Conservation (phyloP, 2,329 filamentous ascomycete species). For the Aureobasidium namibiae region DNA sequence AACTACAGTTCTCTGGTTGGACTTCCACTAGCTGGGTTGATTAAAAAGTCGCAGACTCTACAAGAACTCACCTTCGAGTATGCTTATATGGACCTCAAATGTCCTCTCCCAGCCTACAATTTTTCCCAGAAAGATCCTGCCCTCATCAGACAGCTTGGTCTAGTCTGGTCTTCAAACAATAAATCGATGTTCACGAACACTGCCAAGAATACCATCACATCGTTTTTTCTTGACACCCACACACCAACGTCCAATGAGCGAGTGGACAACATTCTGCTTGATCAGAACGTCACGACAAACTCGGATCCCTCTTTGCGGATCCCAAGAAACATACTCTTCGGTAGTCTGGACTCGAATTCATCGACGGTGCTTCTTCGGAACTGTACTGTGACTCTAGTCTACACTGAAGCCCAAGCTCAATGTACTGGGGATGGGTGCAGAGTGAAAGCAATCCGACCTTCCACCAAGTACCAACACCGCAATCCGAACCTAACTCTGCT, state of each 20-base stretch:
- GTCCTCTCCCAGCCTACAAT: not conserved
- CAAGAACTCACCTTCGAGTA: constrained; percentile 21
- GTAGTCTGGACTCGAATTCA: not conserved
- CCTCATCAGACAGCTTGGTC: not conserved
- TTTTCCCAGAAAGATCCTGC: constrained; percentile 14
- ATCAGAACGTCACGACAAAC: not conserved
- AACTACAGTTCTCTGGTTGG: constrained; percentile 25
- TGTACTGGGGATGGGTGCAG: not conserved
- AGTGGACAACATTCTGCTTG: not conserved
- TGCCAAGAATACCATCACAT: not conserved
- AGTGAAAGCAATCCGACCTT: constrained; percentile 1
- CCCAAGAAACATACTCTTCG: constrained; percentile 5
- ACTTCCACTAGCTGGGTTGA: constrained; percentile 22
- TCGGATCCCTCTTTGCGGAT: not conserved
- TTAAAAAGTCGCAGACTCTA: not conserved
- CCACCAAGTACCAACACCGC: not conserved
- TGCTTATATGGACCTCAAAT: constrained; percentile 19
- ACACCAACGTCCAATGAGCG: constrained; percentile 6
- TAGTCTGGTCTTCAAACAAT: constrained; percentile 4
- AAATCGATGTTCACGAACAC: not conserved
- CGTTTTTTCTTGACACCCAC: constrained; percentile 24
- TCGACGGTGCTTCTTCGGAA: not conserved
- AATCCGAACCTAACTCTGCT: constrained; percentile 10
- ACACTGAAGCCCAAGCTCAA: constrained; percentile 3
- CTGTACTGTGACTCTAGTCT: constrained; percentile 5